Conservation (phyloP, 2,329 filamentous ascomycete genomes). For the Bipolaris oryzae region DNA sequence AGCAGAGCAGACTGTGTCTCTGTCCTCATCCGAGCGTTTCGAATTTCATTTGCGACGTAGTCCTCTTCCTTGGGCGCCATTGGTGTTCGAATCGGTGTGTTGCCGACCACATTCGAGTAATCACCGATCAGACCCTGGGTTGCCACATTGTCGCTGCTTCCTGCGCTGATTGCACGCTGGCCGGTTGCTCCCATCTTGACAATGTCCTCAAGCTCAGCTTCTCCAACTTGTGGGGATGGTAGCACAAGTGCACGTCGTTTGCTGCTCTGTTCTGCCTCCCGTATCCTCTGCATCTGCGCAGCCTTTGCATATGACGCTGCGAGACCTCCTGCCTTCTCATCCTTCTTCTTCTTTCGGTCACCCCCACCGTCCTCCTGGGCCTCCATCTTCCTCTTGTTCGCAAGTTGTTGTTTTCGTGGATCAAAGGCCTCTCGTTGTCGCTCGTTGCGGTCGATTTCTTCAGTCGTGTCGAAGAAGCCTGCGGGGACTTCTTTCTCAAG, state of each 20-base stretch:
- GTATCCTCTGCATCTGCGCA: conserved; percentile 89
- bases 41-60: conserved; percentile 93
- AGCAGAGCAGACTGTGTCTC: conserved; percentile 92
- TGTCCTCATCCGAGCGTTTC: conserved; percentile 88
- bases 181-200: conserved; percentile 98
- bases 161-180: conserved; percentile 80
- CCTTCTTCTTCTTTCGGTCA: conserved; percentile 83
- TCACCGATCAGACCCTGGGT: conserved; percentile 86
- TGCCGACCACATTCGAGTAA: conserved; percentile 80
- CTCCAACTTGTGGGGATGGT: conserved; percentile 88
- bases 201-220: conserved; percentile 93
- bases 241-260: conserved; percentile 84
- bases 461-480: conserved; percentile 91
- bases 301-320: conserved; percentile 90
- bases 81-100: conserved; percentile 89
- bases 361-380: conserved; percentile 79
- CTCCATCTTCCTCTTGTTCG: conserved; percentile 91
- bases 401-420: conserved; percentile 87
- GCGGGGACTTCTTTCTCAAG: conserved; percentile 90
- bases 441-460: conserved; percentile 83
- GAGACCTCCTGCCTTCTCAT: conserved; percentile 76
- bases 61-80: conserved; percentile 91
- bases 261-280: conserved; percentile 96
- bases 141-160: conserved; percentile 79
- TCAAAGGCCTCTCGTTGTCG: conserved; percentile 84